A percentile compares a stretch with the other conserved stretches of the same genome.
Conservation (phyloP, 768 basidiomycete species). For the Trametes cubensis region DNA sequence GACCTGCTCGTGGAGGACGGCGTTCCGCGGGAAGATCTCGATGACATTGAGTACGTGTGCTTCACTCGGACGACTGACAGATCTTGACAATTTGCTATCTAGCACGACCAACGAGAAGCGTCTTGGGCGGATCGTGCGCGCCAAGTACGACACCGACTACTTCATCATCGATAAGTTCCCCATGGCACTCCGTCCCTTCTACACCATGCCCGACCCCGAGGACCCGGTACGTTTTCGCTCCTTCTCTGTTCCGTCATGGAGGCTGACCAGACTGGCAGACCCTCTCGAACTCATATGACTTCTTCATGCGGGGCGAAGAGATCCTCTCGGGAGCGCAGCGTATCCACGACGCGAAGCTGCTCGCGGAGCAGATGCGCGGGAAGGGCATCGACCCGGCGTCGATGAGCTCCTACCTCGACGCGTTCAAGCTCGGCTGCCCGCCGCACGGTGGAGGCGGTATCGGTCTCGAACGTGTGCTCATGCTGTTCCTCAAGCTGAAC, state of each 20-base stretch:
- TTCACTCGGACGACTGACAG: neutral
- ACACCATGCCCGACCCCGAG: conserved; percentile 97
- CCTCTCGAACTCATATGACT: conserved; percentile 98
- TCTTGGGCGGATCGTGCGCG: conserved; percentile 86
- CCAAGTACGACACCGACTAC: conserved; percentile 96
- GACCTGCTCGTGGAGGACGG: conserved; percentile 87
- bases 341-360: conserved; percentile 85
- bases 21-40: conserved; percentile 71
- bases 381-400: conserved; percentile 89
- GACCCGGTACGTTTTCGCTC: conserved; percentile 63
- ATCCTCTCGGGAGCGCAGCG: conserved; percentile 98
- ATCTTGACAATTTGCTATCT: neutral
- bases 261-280: conserved; percentile 46
- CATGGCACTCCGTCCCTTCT: conserved; percentile 92
- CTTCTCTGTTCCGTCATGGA: neutral
- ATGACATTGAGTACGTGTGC: conserved; percentile 81
- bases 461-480: conserved; percentile 91
- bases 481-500: conserved; percentile 96
- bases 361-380: conserved; percentile 80
- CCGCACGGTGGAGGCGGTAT: conserved; percentile 98
- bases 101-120: conserved; percentile 96
- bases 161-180: conserved; percentile 99
- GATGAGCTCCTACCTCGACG: conserved; percentile 93
- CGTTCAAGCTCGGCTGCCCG: conserved; percentile 91
- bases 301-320: conserved; percentile 99